phyloP scores from a whole-genome alignment of 2,329 filamentous ascomycete species.

The Fusarium marasasianum region DNA sequence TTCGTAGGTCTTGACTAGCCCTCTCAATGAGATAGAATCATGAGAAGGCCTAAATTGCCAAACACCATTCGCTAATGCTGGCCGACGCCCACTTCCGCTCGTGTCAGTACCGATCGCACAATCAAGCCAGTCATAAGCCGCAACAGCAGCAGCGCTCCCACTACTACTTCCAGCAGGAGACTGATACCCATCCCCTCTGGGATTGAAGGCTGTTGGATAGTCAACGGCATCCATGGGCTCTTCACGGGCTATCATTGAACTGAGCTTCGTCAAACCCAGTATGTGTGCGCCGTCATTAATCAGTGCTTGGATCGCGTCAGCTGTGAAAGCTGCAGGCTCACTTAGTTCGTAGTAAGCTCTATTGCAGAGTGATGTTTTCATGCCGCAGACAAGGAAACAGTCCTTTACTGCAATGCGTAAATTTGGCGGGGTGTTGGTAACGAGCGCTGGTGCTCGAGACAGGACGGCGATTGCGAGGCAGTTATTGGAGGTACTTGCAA shows the following conservation, averaged over 20 bases:
- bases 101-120: conserved; percentile 19
- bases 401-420: neutral
- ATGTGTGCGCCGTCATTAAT: fast-evolving
- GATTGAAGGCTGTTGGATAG: conserved; percentile 54
- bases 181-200: conserved; percentile 58
- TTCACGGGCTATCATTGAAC: neutral
- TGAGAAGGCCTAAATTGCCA: conserved; percentile 26
- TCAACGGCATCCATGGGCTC: conserved; percentile 36
- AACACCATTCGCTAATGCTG: conserved; percentile 52
- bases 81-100: conserved; percentile 52
- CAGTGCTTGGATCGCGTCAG: neutral
- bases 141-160: conserved; percentile 50
- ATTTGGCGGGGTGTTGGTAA: too few species aligned
- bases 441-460: neutral
- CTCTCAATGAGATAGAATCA: fast-evolving
- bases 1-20: fast-evolving
- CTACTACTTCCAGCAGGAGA: conserved; percentile 57
- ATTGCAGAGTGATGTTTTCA: neutral
- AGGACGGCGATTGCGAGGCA: neutral
- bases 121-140: conserved; percentile 56
- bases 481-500: neutral
- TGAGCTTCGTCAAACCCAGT: neutral
- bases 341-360: neutral
- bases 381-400: neutral
- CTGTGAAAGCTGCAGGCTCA: neutral